Evolutionary conservation across 495 filamentous ascomycete genomes (phyloP), one percentile per base, ranked within the genome.

Genomic region (Astrothelium subdiscretum): DNA sequence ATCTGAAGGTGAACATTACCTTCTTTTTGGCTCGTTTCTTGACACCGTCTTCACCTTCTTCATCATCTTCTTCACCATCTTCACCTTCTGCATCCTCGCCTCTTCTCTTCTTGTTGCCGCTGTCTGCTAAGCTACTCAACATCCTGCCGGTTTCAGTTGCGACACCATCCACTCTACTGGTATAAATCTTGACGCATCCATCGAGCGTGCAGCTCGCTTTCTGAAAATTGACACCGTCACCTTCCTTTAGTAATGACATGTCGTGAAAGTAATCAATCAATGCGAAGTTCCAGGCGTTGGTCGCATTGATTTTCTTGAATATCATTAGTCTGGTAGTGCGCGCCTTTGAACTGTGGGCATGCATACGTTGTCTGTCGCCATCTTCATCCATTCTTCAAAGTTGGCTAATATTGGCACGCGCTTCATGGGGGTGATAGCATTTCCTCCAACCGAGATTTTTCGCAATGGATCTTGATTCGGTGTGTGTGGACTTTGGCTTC

Each of bases 351-450:
- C 58, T 24, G n/a, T 40, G 29, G 54, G 11, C 31, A 32, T 31
- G 22, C 63, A 44, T 62, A 75, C 73, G 67, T 99, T 99, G 78
- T 99, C 94, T 26, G 92, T 97, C 11, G 95, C 95, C 90, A 97
- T 92, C 82, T 97, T 99, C 95, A 99, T 97, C 94, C 94, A 97
- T 71, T 99, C 95, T 74, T 99, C 94, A 69, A 97, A 99, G 75
- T 97, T 97, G 59, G 95, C 95, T 59, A 97, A 72, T 61, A 99
- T 88, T 0, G 94, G 95, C 32, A 96, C 89, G 44, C 94, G 88
- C 79, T 96, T 95, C 87, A 96, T 91, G 18, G 94, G 94, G 32
- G 94, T 97, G 58, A 96, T 87, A 18, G 85, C 88, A 51, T 77
- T 81, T 32, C 83, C 83, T 58, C 78, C 82, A 32, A 89, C 84